Conservation (phyloP, 2,329 filamentous ascomycete genomes). For the Colletotrichum coccodes region DNA sequence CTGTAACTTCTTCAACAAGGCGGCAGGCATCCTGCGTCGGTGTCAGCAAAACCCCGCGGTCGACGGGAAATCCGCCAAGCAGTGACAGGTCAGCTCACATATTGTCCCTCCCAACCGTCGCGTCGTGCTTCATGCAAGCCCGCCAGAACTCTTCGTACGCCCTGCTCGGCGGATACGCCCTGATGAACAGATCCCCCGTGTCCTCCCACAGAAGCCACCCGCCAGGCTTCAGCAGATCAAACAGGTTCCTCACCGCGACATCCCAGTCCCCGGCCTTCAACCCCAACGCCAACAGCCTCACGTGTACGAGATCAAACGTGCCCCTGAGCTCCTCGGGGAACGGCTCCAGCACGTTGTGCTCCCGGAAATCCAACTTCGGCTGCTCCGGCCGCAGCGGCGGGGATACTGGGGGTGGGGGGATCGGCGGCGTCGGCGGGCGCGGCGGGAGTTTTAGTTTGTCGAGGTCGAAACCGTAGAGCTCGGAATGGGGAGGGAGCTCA, state of each 20-base stretch:
- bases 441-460: slow-evolving; percentile 34
- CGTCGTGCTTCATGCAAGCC: slow-evolving; percentile 15
- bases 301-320: slow-evolving; percentile 35
- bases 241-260: slow-evolving; percentile 20
- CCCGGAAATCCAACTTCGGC: slow-evolving; percentile 25
- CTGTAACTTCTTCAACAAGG: slow-evolving; percentile 10
- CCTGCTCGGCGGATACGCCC: slow-evolving; percentile 21
- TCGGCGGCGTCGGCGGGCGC: slow-evolving; percentile 15
- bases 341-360: slow-evolving; percentile 26
- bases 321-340: slow-evolving; percentile 28
- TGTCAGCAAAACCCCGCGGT: neutral
- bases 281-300: slow-evolving; percentile 28
- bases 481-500: slow-evolving; percentile 4
- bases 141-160: slow-evolving; percentile 27
- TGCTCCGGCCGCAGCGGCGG: slow-evolving; percentile 10
- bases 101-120: slow-evolving; percentile 9
- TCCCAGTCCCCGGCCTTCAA: slow-evolving; percentile 34
- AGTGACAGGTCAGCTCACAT: neutral
- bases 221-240: slow-evolving; percentile 30
- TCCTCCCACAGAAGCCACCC: slow-evolving; percentile 37
- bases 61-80: neutral
- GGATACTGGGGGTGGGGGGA: slow-evolving; percentile 9
- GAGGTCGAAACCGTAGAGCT: slow-evolving; percentile 35
- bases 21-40: slow-evolving; percentile 1
- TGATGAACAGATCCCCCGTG: slow-evolving; percentile 1